Percentiles rank a stretch among this genome's conserved stretches.
Evolutionary conservation across 2,329 filamentous ascomycete genomes (phyloP).

Genomic region (Dryadomyces quercivorus): DNA sequence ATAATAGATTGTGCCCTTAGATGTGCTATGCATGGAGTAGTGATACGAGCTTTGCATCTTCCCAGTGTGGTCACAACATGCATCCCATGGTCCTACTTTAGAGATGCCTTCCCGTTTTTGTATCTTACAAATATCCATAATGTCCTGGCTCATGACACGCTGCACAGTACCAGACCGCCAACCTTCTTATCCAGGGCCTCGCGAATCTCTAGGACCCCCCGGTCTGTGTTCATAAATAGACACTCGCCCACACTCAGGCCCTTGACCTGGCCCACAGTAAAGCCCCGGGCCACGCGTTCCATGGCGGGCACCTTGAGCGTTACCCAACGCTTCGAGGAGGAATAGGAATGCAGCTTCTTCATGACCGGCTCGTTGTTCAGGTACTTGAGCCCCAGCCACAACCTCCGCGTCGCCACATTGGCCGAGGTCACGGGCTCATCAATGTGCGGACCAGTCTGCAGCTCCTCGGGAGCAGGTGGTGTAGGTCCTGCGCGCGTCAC

Average conservation of each 20-base stretch:
- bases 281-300: slow-evolving; percentile 54
- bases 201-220: slow-evolving; percentile 66
- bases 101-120: too few relatives aligned
- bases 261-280: slow-evolving; percentile 55
- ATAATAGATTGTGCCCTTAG: too few relatives aligned
- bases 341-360: slow-evolving; percentile 51
- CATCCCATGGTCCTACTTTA: too few relatives aligned
- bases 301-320: slow-evolving; percentile 52
- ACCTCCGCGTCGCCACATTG: slow-evolving; percentile 61
- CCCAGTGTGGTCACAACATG: too few relatives aligned
- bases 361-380: slow-evolving; percentile 73
- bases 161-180: slow-evolving; percentile 69
- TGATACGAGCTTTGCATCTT: too few relatives aligned
- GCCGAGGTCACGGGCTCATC: slow-evolving; percentile 48
- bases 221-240: slow-evolving; percentile 66
- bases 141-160: slow-evolving; percentile 35
- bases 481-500: slow-evolving; percentile 59
- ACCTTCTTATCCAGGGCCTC: slow-evolving; percentile 71
- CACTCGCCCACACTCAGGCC: slow-evolving; percentile 72
- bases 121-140: too few relatives aligned
- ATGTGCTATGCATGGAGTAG: too few relatives aligned
- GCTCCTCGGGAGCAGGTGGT: slow-evolving; percentile 34
- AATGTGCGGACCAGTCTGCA: slow-evolving; percentile 22
- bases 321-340: slow-evolving; percentile 62
- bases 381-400: slow-evolving; percentile 91